A percentile compares a stretch with the other conserved stretches of the same genome.
Evolutionary conservation across 2,329 filamentous ascomycete species (phyloP).

Genomic region (Daldinia sp.): DNA sequence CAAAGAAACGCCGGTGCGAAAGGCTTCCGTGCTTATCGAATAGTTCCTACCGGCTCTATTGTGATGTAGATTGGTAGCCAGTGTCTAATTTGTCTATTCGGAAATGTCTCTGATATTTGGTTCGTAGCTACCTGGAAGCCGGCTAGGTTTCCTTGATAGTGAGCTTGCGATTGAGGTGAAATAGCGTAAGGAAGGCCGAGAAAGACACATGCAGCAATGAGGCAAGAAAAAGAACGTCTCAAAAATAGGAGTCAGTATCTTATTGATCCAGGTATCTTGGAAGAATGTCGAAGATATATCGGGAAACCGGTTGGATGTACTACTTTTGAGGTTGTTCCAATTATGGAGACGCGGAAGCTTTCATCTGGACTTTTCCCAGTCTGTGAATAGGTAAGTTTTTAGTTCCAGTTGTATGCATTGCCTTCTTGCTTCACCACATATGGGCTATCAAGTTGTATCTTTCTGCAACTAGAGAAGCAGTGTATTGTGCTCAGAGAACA

Average conservation of each 20-base stretch:
- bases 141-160: conserved; percentile 18
- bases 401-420: conserved; percentile 29
- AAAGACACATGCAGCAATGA: conserved; percentile 29
- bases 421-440: conserved; percentile 14
- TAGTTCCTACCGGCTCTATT: conserved; percentile 18
- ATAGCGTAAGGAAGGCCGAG: conserved; percentile 23
- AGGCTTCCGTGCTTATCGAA: conserved; percentile 10
- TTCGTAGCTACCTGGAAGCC: conserved; percentile 20
- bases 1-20: conserved; percentile 21
- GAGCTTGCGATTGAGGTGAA: conserved; percentile 21
- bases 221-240: conserved; percentile 15
- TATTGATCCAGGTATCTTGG: conserved; percentile 30
- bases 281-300: conserved; percentile 34
- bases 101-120: conserved; percentile 38
- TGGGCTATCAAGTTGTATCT: conserved; percentile 14
- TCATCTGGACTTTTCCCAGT: conserved; percentile 32
- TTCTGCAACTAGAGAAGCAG: conserved; percentile 25
- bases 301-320: conserved; percentile 10
- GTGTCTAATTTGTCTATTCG: conserved; percentile 39
- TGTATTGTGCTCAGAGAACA: conserved; percentile 16
- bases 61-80: conserved; percentile 26
- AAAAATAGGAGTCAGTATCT: conserved; percentile 30
- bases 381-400: conserved; percentile 37
- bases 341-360: conserved; percentile 17
- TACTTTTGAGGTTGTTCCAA: conserved; percentile 30